phyloP scores from a whole-genome alignment of 768 basidiomycete species.

The Suillus decipiens region DNA sequence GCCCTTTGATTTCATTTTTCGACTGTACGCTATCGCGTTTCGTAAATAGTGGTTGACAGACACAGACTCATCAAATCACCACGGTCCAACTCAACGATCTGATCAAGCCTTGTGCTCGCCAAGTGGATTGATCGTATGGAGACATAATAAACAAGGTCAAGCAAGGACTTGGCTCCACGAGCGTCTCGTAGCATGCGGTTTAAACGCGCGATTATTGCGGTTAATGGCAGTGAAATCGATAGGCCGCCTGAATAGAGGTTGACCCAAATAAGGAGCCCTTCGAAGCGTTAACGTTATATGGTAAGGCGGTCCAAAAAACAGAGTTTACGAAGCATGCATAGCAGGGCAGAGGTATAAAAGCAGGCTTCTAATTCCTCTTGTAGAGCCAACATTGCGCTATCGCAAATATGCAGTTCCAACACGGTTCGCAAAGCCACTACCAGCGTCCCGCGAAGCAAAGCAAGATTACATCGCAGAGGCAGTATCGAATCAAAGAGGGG shows the following conservation, averaged over 20 bases:
- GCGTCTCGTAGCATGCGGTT: too few relatives aligned
- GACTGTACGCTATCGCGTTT: background rate
- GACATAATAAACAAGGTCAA: too few relatives aligned
- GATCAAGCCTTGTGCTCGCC: background rate
- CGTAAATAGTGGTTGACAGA: background rate
- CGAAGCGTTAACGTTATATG: too few relatives aligned
- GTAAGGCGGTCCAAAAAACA: background rate
- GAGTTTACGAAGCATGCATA: background rate
- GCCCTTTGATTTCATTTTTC: background rate
- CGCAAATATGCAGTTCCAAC: background rate
- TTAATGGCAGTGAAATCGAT: too few relatives aligned
- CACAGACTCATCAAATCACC: background rate
- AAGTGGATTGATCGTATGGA: background rate
- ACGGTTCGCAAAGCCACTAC: background rate
- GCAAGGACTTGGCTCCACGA: too few relatives aligned
- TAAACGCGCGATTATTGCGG: too few relatives aligned
- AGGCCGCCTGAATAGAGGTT: too few relatives aligned
- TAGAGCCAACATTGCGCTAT: background rate
- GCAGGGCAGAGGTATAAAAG: slow-evolving; percentile 6
- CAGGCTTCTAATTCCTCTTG: background rate
- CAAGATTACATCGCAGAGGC: slow-evolving; percentile 25
- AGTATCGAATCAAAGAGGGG: slow-evolving; percentile 33
- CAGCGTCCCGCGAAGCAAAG: slow-evolving; percentile 3
- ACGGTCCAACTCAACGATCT: background rate
- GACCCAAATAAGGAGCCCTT: too few relatives aligned